Percentiles rank a stretch among this genome's conserved stretches.
phyloP scores from a whole-genome alignment of 805 yeast genomes.

The Kurtzmaniella cleridarum region DNA sequence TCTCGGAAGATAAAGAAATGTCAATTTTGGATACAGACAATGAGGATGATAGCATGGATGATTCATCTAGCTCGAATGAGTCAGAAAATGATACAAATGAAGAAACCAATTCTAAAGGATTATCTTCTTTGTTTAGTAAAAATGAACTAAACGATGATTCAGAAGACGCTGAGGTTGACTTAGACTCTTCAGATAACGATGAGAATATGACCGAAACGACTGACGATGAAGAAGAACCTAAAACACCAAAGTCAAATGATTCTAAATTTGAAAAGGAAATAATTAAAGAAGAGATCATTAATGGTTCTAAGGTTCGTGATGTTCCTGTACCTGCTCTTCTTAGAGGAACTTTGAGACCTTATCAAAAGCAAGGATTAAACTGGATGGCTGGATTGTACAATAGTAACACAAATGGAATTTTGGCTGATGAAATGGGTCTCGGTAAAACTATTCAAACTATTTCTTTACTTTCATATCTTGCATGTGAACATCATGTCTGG shows the following conservation, averaged over 20 bases:
- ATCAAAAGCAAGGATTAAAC: constrained; percentile 93
- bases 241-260: constrained; percentile 21
- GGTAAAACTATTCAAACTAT: constrained; percentile 97
- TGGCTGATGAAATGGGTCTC: constrained; percentile 98
- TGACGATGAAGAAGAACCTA: constrained; percentile 24
- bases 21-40: constrained; percentile 11
- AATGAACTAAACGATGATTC: constrained; percentile 9
- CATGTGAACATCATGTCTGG: constrained; percentile 93
- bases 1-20: constrained; percentile 10
- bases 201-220: constrained; percentile 14
- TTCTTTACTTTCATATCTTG: constrained; percentile 76
- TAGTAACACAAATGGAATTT: constrained; percentile 89
- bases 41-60: constrained; percentile 4
- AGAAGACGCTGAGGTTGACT: constrained; percentile 8
- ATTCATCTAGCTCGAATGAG: constrained; percentile 1
- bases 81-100: constrained; percentile 10
- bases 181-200: constrained; percentile 13
- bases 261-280: constrained; percentile 6
- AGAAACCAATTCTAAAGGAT: constrained; percentile 10
- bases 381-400: constrained; percentile 95
- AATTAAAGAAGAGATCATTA: constrained; percentile 26
- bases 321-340: constrained; percentile 75
- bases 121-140: constrained; percentile 12
- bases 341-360: constrained; percentile 79
- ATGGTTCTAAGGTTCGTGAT: constrained; percentile 44